Evolutionary conservation across 371 early-diverging fungal genomes (phyloP).

Genomic region (Encephalitozoon intestinalis): DNA sequence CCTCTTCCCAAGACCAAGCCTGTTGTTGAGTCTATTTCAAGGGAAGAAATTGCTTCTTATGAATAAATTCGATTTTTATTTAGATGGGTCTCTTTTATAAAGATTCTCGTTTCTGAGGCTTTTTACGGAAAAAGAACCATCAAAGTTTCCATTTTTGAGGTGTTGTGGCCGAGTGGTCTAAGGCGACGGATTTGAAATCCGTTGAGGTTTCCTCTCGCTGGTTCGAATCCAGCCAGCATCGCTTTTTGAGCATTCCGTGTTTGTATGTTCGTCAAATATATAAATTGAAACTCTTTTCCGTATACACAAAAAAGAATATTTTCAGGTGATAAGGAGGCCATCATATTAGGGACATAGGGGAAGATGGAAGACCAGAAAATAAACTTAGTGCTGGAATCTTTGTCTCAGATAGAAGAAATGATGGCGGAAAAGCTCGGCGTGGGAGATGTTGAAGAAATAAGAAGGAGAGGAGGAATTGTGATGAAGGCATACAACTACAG

Average conservation of each 20-base stretch:
- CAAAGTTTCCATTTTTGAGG: neutral
- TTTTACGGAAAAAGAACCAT: neutral
- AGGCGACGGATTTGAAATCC: conserved; percentile 40
- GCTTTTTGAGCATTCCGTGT: neutral
- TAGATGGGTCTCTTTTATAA: neutral
- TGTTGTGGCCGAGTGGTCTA: conserved; percentile 33
- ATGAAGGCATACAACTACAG: neutral
- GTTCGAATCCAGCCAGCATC: conserved; percentile 38
- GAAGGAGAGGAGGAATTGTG: neutral
- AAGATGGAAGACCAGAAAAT: neutral
- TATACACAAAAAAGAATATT: neutral
- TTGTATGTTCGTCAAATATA: too few species aligned
- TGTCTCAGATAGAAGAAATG: neutral
- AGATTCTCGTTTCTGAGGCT: neutral
- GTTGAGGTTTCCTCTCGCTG: conserved; percentile 30
- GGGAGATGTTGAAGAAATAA: neutral
- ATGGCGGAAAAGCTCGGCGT: neutral
- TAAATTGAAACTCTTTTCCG: neutral
- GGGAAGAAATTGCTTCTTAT: conserved; percentile 37
- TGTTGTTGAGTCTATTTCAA: conserved; percentile 39
- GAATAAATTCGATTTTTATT: conserved; percentile 25
- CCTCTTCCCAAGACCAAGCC: conserved; percentile 36
- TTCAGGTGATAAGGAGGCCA: neutral
- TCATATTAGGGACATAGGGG: neutral
- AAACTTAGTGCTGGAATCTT: neutral